Conservation (phyloP, 139 green algal genomes). For the Mesostigma viride region DNA sequence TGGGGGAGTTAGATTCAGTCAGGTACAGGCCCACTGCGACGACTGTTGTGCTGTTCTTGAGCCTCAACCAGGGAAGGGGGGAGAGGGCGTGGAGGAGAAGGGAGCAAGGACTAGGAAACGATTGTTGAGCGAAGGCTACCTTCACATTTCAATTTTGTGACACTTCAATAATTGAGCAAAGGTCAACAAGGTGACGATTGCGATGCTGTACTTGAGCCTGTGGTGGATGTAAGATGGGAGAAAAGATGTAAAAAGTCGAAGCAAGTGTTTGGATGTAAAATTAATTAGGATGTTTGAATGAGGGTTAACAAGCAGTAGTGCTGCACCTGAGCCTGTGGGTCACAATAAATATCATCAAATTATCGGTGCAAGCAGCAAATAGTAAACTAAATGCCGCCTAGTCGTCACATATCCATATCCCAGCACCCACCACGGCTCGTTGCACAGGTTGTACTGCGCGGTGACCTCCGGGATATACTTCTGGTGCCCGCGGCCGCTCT, state of each 20-base stretch:
- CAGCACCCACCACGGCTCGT: conserved; percentile 35
- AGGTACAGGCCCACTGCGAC: too few relatives aligned
- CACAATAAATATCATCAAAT: not conserved
- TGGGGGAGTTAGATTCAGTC: too few relatives aligned
- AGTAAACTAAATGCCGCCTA: too few relatives aligned
- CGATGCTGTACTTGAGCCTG: too few relatives aligned
- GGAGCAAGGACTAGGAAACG: too few relatives aligned
- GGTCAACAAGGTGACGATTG: too few relatives aligned
- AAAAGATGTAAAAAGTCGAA: not conserved
- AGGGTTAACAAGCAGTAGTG: not conserved
- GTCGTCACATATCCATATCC: not conserved
- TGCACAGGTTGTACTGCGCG: conserved; percentile 86
- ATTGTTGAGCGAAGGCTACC: too few relatives aligned
- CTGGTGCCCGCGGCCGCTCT: conserved; percentile 17
- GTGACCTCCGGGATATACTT: conserved; percentile 58
- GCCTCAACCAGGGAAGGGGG: too few relatives aligned
- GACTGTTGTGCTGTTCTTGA: too few relatives aligned
- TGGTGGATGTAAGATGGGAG: not conserved
- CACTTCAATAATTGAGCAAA: too few relatives aligned
- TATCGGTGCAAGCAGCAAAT: not conserved
- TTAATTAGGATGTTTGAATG: not conserved
- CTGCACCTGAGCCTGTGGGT: not conserved
- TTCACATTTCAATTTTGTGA: too few relatives aligned
- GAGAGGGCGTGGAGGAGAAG: too few relatives aligned
- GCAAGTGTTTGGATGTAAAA: not conserved